A percentile compares a stretch with the other conserved stretches of the same genome.
Evolutionary conservation across 2,329 filamentous ascomycete species (phyloP).

Genomic region (Pyrenophora tritici-repentis): DNA sequence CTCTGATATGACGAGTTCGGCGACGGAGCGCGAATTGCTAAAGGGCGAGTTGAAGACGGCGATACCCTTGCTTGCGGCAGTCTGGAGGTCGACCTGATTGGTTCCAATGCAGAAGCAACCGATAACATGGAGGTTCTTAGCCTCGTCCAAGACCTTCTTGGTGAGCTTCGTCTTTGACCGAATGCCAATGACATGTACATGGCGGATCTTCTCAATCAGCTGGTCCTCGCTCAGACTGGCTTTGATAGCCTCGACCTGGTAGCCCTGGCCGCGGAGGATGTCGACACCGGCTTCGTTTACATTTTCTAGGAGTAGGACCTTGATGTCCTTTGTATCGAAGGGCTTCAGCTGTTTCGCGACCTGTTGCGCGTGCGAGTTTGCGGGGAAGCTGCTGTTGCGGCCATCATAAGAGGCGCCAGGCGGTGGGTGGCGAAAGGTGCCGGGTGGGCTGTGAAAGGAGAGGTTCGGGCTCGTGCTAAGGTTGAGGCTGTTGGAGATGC

Average conservation of each 20-base stretch:
- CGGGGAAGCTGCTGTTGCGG: constrained; percentile 41
- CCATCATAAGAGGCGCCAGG: constrained; percentile 42
- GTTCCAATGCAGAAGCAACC: constrained; percentile 99
- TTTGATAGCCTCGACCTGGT: constrained; percentile 93
- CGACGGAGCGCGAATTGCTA: constrained; percentile 95
- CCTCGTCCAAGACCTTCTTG: constrained; percentile 80
- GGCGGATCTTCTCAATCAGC: constrained; percentile 96
- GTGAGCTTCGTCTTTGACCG: constrained; percentile 97
- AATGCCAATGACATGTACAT: constrained; percentile 97
- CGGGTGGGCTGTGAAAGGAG: constrained; percentile 74
- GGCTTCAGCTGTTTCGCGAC: constrained; percentile 81
- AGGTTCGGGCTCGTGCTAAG: constrained; percentile 76
- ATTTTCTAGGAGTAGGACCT: constrained; percentile 93
- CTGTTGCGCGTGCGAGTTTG: constrained; percentile 41
- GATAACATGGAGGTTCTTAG: constrained; percentile 92
- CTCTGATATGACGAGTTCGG: constrained; percentile 92
- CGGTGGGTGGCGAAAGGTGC: constrained; percentile 56
- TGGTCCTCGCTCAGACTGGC: constrained; percentile 87
- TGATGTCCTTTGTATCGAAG: constrained; percentile 94
- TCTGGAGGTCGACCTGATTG: constrained; percentile 88
- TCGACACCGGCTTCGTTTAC: constrained; percentile 89
- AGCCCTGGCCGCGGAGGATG: constrained; percentile 82
- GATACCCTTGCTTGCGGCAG: constrained; percentile 82
- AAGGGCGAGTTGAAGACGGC: constrained; percentile 99
- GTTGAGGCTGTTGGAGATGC: constrained; percentile 64